A percentile compares a stretch with the other conserved stretches of the same genome.
Conservation (phyloP, 2,329 filamentous ascomycete species). For the Pyrenophora tritici-repentis region DNA sequence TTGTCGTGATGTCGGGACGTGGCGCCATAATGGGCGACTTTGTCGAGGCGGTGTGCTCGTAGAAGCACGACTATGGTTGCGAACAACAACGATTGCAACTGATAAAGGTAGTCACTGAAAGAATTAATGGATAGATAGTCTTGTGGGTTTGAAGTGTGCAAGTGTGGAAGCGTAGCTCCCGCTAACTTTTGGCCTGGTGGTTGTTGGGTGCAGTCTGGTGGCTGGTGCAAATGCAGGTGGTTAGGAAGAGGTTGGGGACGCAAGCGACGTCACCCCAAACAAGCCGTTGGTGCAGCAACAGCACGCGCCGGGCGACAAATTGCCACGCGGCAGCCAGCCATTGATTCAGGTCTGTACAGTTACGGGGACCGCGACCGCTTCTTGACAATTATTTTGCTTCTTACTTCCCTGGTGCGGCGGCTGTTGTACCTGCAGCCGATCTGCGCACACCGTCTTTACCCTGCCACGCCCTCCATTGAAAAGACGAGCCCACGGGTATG, state of each 20-base stretch:
- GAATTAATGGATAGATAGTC: conserved; percentile 12
- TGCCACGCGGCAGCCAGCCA: conserved; percentile 10
- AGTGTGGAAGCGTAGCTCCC: conserved; percentile 12
- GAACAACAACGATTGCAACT: conserved; percentile 24
- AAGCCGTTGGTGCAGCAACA: conserved; percentile 25
- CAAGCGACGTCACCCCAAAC: conserved; percentile 22
- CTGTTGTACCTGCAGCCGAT: no score
- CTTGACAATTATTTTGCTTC: no score
- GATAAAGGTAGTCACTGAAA: conserved; percentile 20
- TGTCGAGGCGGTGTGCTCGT: conserved; percentile 14
- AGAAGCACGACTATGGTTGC: conserved; percentile 4
- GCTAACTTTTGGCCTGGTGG: conserved; percentile 20
- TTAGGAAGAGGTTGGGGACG: conserved; percentile 23
- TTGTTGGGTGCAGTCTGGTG: conserved; percentile 3
- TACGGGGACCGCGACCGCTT: background rate
- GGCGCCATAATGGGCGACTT: conserved; percentile 37
- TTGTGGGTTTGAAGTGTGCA: conserved; percentile 12
- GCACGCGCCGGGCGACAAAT: conserved; percentile 4
- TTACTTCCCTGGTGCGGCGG: no score
- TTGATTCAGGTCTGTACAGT: background rate
- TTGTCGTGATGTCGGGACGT: conserved; percentile 32
- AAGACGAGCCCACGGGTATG: no score
- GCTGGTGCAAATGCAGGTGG: conserved; percentile 18
- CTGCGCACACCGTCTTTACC: no score
- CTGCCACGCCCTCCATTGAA: no score